Evolutionary conservation across 352 stramenopile genomes (phyloP), one percentile per base, ranked within the genome.

Genomic region (Phytopythium delawarense): DNA sequence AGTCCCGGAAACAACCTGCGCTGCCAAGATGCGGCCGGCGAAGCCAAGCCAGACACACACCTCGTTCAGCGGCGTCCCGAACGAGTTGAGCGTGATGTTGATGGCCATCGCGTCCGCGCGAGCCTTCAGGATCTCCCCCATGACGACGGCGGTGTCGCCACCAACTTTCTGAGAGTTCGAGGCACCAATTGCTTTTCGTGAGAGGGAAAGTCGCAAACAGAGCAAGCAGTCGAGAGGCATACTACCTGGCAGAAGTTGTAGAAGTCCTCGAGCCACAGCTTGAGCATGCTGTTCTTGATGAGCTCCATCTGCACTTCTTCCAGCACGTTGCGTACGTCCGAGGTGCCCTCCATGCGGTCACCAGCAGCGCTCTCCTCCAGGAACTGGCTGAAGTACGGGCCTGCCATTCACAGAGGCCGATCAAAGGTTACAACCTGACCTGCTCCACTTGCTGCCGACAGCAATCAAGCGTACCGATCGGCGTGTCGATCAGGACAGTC

Each of bases 41-140:
- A 15, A 15, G 23, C 30, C 35, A 30, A 53, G 13, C 40, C 42
- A 54, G 78, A 60, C 82, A 86, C 46, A 11, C 61, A 85, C 74
- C 63, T 97, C 89, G 57, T 97, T 97, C 58, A 97, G 70, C 21
- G 83, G 85, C 23, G 89, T 97, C 53, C 92, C 95, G 65, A 99
- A 99, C 44, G 96, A 99, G 84, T 99, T 99, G 57, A 99, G 82
- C 32, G 97, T 99, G 63, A 99, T 99, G 79, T 99, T 99, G 75
- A 99, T 99, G 25, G 97, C 96, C 57, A 98, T 98, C 48, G 94
- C 97, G 73, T 99, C 98, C 39, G 97, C 98, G 35, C 97, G 89
- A 42, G 96, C 95, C 62, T 81, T 72, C 37, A 98, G 74, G 50
- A 99, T 92, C 67, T 99, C 94, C 37, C 96, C 92, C 97, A 99